Percentiles rank a stretch among this genome's conserved stretches.
Conservation (phyloP, 495 filamentous ascomycete species). For the Acidomyces sp. region DNA sequence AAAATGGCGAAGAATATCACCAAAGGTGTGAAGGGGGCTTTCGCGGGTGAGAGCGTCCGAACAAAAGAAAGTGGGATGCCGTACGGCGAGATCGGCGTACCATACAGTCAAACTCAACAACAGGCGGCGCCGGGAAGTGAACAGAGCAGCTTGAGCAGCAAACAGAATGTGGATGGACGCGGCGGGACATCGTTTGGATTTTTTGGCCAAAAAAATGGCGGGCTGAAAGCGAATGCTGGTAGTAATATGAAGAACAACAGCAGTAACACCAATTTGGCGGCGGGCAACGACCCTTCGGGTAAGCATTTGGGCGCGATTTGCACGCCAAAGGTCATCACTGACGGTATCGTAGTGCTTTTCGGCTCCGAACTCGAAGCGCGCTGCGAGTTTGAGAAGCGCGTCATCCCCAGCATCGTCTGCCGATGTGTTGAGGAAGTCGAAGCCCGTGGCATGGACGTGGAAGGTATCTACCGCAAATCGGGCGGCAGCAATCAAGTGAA, state of each 20-base stretch:
- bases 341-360: conserved; percentile 49
- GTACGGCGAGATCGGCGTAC: conserved; percentile 41
- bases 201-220: conserved; percentile 44
- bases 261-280: conserved; percentile 18
- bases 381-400: conserved; percentile 75
- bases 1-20: conserved; percentile 84
- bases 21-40: conserved; percentile 80
- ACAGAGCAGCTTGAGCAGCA: conserved; percentile 12
- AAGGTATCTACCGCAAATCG: conserved; percentile 96
- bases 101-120: conserved; percentile 27
- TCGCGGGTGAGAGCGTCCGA: conserved; percentile 42
- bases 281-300: conserved; percentile 18
- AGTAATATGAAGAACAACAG: conserved; percentile 45
- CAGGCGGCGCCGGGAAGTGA: conserved; percentile 11
- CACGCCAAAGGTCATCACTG: conserved; percentile 5
- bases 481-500: conserved; percentile 82
- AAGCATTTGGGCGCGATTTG: not conserved
- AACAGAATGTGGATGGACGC: conserved; percentile 3
- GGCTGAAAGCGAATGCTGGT: conserved; percentile 31
- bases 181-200: conserved; percentile 45
- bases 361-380: conserved; percentile 80
- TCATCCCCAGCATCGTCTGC: conserved; percentile 80
- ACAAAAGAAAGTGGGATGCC: conserved; percentile 38
- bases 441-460: conserved; percentile 89
- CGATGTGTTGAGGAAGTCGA: conserved; percentile 98